phyloP scores from a whole-genome alignment of 768 basidiomycete genomes.

The Boletus sensibilis region DNA sequence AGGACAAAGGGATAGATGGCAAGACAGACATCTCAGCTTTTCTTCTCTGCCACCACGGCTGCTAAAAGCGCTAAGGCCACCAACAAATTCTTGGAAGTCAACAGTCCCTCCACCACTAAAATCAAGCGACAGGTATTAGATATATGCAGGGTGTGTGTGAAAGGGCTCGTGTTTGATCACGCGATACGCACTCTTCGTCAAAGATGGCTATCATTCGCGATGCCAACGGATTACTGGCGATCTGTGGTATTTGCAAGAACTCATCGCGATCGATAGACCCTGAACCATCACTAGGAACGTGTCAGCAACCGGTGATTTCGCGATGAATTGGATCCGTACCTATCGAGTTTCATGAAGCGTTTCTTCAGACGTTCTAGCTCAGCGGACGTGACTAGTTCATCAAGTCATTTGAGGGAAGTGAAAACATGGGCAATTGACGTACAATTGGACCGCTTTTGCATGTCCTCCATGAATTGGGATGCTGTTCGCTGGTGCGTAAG shows the following conservation, averaged over 20 bases:
- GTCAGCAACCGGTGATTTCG: not conserved
- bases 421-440: conserved; percentile 35
- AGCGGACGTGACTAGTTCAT: conserved; percentile 76
- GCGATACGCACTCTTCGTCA: conserved; percentile 86
- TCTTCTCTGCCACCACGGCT: conserved; percentile 96
- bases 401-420: conserved; percentile 8
- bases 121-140: not conserved
- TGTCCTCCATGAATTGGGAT: conserved; percentile 97
- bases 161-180: conserved; percentile 1
- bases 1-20: not conserved
- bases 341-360: conserved; percentile 99
- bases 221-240: conserved; percentile 95
- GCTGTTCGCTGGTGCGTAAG: conserved; percentile 40
- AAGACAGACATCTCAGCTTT: conserved; percentile 83
- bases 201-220: conserved; percentile 99
- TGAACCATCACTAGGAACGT: conserved; percentile 73
- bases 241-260: conserved; percentile 98
- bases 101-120: conserved; percentile 94
- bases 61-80: conserved; percentile 95
- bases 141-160: not conserved
- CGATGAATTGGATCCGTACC: conserved; percentile 42
- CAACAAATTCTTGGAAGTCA: conserved; percentile 99
- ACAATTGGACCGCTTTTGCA: conserved; percentile 98
- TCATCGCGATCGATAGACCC: conserved; percentile 99
- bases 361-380: conserved; percentile 97